phyloP scores from a whole-genome alignment of 352 stramenopile genomes.

The Globisporangium nodosum region DNA sequence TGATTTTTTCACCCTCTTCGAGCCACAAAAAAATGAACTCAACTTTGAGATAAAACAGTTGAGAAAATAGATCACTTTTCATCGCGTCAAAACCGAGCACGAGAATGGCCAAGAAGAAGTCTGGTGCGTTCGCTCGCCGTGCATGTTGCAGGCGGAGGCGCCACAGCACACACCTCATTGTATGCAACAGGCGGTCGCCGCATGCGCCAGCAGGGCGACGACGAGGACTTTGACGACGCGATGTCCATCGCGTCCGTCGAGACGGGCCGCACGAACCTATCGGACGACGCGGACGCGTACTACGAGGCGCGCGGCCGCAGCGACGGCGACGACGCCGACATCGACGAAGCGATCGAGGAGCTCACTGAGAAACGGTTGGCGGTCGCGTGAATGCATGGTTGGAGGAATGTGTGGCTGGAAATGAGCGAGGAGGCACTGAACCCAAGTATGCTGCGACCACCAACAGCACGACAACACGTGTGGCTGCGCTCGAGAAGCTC shows the following conservation, averaged over 20 bases:
- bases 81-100: background rate
- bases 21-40: too few species aligned
- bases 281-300: conserved; percentile 52
- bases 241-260: conserved; percentile 67
- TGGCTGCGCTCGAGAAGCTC: conserved; percentile 69
- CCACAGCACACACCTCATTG: background rate
- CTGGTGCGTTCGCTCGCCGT: conserved; percentile 21
- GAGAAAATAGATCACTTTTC: background rate
- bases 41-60: too few species aligned
- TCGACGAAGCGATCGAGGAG: conserved; percentile 74
- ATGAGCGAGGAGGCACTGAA: background rate
- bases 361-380: conserved; percentile 72
- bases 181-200: conserved; percentile 15
- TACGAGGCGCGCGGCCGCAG: conserved; percentile 63
- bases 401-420: background rate
- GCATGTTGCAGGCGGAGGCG: conserved; percentile 4
- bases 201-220: conserved; percentile 61
- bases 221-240: conserved; percentile 62
- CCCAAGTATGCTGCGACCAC: background rate
- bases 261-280: conserved; percentile 50
- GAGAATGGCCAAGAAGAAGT: conserved; percentile 62
- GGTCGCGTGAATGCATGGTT: background rate
- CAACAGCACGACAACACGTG: conserved; percentile 58
- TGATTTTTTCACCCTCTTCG: too few species aligned
- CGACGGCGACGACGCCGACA: conserved; percentile 51